Evolutionary conservation across 805 yeast species (phyloP).

Genomic region (Myxozyma mucilagina): DNA sequence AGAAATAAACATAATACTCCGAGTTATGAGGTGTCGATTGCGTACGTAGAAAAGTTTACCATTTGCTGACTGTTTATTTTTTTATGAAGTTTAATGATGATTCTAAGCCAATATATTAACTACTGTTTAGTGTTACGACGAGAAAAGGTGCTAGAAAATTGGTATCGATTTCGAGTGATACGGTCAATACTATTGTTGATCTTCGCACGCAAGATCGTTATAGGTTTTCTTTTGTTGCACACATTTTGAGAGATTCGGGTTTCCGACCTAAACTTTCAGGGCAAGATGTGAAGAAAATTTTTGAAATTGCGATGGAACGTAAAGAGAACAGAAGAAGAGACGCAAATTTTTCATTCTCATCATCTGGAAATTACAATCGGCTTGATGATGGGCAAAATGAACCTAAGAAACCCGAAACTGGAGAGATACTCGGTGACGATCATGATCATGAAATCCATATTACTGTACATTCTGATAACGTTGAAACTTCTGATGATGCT

Average conservation of each 20-base stretch:
- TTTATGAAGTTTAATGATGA: too few species aligned
- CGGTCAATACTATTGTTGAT: not conserved
- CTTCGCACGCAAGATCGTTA: not conserved
- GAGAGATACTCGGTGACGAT: too few species aligned
- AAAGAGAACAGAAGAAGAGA: not conserved
- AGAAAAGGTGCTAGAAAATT: not conserved
- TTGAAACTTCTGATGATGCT: not conserved
- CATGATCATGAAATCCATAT: too few species aligned
- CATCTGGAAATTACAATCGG: not conserved
- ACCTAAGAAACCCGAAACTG: too few species aligned
- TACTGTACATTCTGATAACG: too few species aligned
- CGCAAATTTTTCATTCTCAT: not conserved
- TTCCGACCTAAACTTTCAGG: not conserved
- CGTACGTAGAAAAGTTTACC: too few species aligned
- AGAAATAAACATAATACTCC: too few species aligned
- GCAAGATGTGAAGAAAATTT: not conserved
- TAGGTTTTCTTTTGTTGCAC: not conserved
- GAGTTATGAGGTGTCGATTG: too few species aligned
- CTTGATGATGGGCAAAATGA: too few species aligned
- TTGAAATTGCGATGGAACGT: too few species aligned
- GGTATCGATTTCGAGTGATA: not conserved
- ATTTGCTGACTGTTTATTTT: too few species aligned
- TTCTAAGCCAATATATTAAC: too few species aligned
- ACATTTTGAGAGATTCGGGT: not conserved
- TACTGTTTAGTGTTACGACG: not conserved